Evolutionary conservation across 192 early-diverging fungal genomes (phyloP), one percentile per base, ranked within the genome.

Genomic region (Backusella luteola): DNA sequence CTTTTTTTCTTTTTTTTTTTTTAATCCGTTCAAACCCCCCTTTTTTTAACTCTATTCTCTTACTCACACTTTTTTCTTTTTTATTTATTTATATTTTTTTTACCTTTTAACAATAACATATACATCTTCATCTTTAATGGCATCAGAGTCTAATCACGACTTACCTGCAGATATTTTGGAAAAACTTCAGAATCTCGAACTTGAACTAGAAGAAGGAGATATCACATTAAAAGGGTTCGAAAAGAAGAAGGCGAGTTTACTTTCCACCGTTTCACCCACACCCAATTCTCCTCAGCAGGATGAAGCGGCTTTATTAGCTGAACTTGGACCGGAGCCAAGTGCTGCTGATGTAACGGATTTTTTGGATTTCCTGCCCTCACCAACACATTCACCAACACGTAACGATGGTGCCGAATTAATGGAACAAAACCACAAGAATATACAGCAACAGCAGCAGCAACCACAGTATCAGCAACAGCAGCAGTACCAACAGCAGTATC

Each of bases 171-270:
- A 79, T 14, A 73, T 79, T 59, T 52, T 79, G 52, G 77, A 79
- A 53, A 79, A 71, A 53, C 72, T 79, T 52, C 73, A 67, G 42
- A 67, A 73, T 67, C 67, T 79, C 35, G 72, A 90, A 77, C 76
- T 85, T 21, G 90, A 90, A 79, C 79, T 83, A 32, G 82, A 79
- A 38, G 89, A 91, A 26, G 91, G 90, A 49, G 90, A 93, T 73
- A 91, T 93, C 73, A 93, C 92, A 29, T 81, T 88, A 77, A 90
- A 93, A 80, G 93, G 93, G 15, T 94, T 85, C 66, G 90, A 92
- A 69, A 92, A 92, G 84, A 89, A 89, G 73, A 46, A 59, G 35
- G 66, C 78, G 5, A 75, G 32, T 63, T 36, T 79, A 34, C 41
- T 79, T n/a, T 67, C 70, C 34, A 21, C 7, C 5, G 29, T 68